Evolutionary conservation across 1,284 basidiomycete species (phyloP).

Genomic region (Blastosporella zonata): DNA sequence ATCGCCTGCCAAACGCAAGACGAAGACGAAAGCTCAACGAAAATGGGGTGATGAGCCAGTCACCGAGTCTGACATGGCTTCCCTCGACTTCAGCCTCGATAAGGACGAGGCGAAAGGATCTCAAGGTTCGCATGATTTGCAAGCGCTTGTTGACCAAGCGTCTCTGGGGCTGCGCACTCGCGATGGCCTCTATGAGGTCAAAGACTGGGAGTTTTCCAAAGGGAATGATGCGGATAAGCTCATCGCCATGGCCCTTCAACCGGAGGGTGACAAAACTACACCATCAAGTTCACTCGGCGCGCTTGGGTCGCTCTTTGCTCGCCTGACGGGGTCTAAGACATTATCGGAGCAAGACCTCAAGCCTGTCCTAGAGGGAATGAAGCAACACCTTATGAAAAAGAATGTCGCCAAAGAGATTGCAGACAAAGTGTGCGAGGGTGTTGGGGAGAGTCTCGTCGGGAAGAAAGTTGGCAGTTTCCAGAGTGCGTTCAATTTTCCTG

Average conservation of each 20-base stretch:
- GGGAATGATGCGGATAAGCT: slow-evolving; percentile 52
- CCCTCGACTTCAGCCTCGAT: slow-evolving; percentile 80
- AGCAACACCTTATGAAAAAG: slow-evolving; percentile 97
- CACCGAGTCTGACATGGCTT: slow-evolving; percentile 83
- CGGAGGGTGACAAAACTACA: slow-evolving; percentile 34
- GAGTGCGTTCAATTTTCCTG: slow-evolving; percentile 47
- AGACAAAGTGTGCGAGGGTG: slow-evolving; percentile 91
- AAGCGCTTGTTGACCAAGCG: slow-evolving; percentile 70
- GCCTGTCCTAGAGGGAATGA: slow-evolving; percentile 92
- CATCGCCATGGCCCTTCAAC: slow-evolving; percentile 54
- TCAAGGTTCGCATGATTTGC: slow-evolving; percentile 48
- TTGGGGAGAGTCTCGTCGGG: slow-evolving; percentile 86
- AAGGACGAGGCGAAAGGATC: slow-evolving; percentile 36
- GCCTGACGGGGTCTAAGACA: slow-evolving; percentile 82
- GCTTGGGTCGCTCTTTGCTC: slow-evolving; percentile 75
- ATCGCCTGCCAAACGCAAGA: slow-evolving; percentile 53
- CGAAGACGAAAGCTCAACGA: slow-evolving; percentile 74
- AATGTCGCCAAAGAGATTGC: slow-evolving; percentile 97
- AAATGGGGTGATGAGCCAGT: slow-evolving; percentile 89
- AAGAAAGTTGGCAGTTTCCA: slow-evolving; percentile 87
- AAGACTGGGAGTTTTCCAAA: slow-evolving; percentile 80
- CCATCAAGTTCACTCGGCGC: slow-evolving; percentile 55
- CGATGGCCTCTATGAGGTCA: slow-evolving; percentile 91
- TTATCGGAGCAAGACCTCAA: slow-evolving; percentile 82
- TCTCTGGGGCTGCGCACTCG: slow-evolving; percentile 78